These are phyloP conservation scores for Fusarium sp. DNA, from an alignment of 2,329 filamentous ascomycete genomes.

Conservation along the genomic window DNA sequence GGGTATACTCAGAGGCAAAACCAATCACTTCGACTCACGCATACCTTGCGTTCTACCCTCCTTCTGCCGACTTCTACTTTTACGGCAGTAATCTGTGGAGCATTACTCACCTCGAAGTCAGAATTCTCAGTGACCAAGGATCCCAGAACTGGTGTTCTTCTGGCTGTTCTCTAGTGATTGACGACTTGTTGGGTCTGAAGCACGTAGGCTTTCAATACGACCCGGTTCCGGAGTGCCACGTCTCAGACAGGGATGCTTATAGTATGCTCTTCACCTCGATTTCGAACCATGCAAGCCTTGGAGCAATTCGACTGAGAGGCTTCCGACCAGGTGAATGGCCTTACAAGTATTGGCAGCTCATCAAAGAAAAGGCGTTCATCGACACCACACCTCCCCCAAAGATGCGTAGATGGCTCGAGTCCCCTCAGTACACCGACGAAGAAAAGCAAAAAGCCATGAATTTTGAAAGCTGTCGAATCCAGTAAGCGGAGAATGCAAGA, in stretches of 20 bases:
- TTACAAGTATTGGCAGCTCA: background rate
- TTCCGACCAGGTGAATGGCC: background rate
- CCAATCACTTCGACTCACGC: background rate
- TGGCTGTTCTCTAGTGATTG: background rate
- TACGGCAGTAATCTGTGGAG: background rate
- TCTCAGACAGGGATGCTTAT: background rate
- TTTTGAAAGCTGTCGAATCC: background rate
- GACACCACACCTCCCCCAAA: background rate
- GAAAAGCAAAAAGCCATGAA: background rate
- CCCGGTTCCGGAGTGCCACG: background rate
- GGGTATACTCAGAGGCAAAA: background rate
- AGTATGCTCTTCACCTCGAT: background rate
- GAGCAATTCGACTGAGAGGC: background rate
- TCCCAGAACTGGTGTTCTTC: background rate
- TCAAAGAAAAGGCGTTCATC: background rate
- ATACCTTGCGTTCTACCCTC: background rate
- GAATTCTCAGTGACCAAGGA: background rate
- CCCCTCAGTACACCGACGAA: background rate
- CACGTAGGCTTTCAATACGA: background rate
- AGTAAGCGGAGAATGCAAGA: background rate
- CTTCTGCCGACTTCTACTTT: background rate
- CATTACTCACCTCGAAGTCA: background rate
- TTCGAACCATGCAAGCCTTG: background rate
- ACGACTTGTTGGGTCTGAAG: background rate
- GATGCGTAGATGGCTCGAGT: background rate